Evolutionary conservation across 108 stramenopile species (phyloP), one percentile per base, ranked within the genome.

Genomic region (Asterionellopsis glacialis): DNA sequence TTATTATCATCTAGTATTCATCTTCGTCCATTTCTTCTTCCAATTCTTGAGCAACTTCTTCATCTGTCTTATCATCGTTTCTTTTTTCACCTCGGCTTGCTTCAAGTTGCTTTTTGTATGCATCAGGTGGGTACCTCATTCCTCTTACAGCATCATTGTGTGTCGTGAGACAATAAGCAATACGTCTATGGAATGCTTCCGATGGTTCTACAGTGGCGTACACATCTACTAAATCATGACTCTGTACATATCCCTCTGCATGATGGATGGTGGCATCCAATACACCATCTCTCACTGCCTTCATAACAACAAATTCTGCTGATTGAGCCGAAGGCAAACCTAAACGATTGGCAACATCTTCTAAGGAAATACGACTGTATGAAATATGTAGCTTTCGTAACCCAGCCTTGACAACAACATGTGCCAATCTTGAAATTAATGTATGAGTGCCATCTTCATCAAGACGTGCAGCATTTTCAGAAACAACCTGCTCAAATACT

Each of bases 241-340:
- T 80, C 48, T 85, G 84, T 13, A 99, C 74, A 72, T 82, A 95
- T 23, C 85, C 85, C 40, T 82, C 85, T 39, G 91, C 91, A 68
- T 97, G 97, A 78, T 98, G 94, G 67, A 99, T 93, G 11, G 91
- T 90, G n/a, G 96, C 99, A 59, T 98, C 97, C 61, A 99, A 85
- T 0, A 99, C 97, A 18, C 99, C 99, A 77, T 99, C 99, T 16
- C 94, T 63, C 22, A 99, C 96, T 14, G 97, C 97, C 84, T 98
- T 98, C 57, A 97, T 95, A 38, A 95, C 95, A 28, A 98, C 94
- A 65, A 92, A 97, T 71, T 99, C 97, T 12, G 99, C 97, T 42
- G 88, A 85, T 12, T 64, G 73, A 5, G 88, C 88, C 38, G 72
- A 77, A 9, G 82, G 83, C 44, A 99, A 75, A 25, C 95, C 91